phyloP scores from a whole-genome alignment of 2,329 filamentous ascomycete genomes.

The Aspergillus fumigatiaffinis region DNA sequence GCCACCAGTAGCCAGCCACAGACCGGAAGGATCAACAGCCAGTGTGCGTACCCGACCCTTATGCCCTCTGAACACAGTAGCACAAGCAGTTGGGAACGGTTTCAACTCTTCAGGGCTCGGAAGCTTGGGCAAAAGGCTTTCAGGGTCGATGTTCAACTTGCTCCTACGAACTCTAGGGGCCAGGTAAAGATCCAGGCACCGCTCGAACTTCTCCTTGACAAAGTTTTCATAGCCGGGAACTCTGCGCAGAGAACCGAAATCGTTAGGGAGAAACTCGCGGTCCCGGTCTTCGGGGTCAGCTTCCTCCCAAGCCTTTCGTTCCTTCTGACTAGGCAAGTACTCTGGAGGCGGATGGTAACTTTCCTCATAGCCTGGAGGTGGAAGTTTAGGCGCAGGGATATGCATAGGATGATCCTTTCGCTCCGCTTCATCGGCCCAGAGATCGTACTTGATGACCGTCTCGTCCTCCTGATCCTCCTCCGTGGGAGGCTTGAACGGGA shows the following conservation, averaged over 20 bases:
- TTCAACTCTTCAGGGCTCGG: constrained; percentile 90
- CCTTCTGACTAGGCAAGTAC: constrained; percentile 82
- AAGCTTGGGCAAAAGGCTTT: constrained; percentile 85
- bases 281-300: constrained; percentile 86
- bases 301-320: constrained; percentile 80
- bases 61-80: constrained; percentile 83
- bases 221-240: constrained; percentile 88
- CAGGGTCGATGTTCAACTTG: constrained; percentile 93
- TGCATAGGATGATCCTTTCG: constrained; percentile 87
- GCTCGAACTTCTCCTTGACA: constrained; percentile 93
- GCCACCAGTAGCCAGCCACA: constrained; percentile 85
- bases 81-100: constrained; percentile 88
- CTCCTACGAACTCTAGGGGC: constrained; percentile 89
- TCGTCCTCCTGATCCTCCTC: constrained; percentile 71
- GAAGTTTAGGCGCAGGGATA: constrained; percentile 86
- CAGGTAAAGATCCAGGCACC: constrained; percentile 91
- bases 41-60: constrained; percentile 82
- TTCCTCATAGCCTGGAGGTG: constrained; percentile 89
- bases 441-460: constrained; percentile 72
- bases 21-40: constrained; percentile 77
- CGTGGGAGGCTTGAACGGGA: constrained; percentile 77
- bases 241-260: constrained; percentile 78
- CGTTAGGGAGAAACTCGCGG: constrained; percentile 78
- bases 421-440: constrained; percentile 90
- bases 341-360: constrained; percentile 95